A percentile compares a stretch with the other conserved stretches of the same genome.
Evolutionary conservation across 805 yeast genomes (phyloP).

Genomic region (Nakazawaea peltata): DNA sequence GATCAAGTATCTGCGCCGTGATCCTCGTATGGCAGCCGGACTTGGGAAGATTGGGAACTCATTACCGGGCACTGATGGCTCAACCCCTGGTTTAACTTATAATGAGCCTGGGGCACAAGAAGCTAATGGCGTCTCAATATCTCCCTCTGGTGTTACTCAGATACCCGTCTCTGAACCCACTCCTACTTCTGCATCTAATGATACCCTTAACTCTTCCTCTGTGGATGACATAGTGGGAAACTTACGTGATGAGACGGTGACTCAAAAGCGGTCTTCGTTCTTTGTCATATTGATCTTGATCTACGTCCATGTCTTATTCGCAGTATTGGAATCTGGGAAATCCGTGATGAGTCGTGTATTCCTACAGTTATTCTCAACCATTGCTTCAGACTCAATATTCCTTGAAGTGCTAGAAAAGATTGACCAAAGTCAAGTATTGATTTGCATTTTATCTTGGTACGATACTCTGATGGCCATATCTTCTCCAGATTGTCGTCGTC

Average conservation of each 20-base stretch:
- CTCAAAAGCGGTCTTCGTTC: constrained; percentile 29
- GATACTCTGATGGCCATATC: constrained; percentile 50
- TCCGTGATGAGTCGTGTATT: constrained; percentile 43
- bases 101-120: constrained; percentile 1
- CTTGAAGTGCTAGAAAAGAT: constrained; percentile 32
- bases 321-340: constrained; percentile 46
- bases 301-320: constrained; percentile 46
- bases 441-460: constrained; percentile 50
- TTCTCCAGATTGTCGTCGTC: constrained; percentile 49
- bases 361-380: constrained; percentile 39
- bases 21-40: too few species aligned
- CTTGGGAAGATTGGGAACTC: constrained; percentile 15
- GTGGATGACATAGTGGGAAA: constrained; percentile 28
- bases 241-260: constrained; percentile 26
- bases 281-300: constrained; percentile 42
- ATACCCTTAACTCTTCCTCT: neutral
- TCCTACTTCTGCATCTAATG: neutral
- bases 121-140: too few species aligned
- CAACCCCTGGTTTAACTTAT: neutral
- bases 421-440: constrained; percentile 39
- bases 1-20: constrained; percentile 37
- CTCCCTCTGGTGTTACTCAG: constrained; percentile 9
- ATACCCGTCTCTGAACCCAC: too few species aligned
- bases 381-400: constrained; percentile 40
- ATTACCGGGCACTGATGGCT: constrained; percentile 11